Evolutionary conservation across 345 rosid species (phyloP).

Genomic region (Lagerstroemia speciosa): DNA sequence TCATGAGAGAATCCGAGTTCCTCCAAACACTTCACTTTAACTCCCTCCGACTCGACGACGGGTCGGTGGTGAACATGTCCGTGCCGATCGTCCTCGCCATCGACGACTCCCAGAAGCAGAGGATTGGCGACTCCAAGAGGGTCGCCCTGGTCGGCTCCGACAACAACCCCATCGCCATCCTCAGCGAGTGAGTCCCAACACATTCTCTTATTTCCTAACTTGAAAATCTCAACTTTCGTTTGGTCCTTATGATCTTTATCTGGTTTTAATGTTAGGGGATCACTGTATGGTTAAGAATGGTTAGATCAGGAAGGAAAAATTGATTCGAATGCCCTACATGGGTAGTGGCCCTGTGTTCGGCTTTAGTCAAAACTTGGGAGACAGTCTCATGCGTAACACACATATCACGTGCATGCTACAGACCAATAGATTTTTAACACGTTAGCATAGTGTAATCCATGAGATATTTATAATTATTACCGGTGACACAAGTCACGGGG

Average conservation of each 20-base stretch:
- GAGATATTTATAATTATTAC: too few species aligned
- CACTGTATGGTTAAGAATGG: too few species aligned
- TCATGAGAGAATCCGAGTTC: constrained; percentile 99
- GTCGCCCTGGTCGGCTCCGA: constrained; percentile 73
- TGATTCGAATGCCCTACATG: neutral
- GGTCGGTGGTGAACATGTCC: constrained; percentile 93
- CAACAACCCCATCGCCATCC: constrained; percentile 56
- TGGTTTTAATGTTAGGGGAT: too few species aligned
- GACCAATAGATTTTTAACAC: too few species aligned
- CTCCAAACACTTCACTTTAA: constrained; percentile 99
- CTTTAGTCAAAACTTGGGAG: too few species aligned
- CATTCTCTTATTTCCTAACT: too few species aligned
- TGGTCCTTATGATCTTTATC: neutral
- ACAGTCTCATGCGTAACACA: too few species aligned
- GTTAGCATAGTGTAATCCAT: too few species aligned
- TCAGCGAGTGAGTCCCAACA: constrained; percentile 54
- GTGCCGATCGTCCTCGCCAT: constrained; percentile 86
- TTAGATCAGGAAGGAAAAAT: neutral
- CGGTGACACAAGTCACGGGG: too few species aligned
- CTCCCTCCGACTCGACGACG: constrained; percentile 86
- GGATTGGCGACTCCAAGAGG: constrained; percentile 50
- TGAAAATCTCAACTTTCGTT: neutral
- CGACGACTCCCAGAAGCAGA: constrained; percentile 61
- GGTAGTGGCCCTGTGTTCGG: neutral
- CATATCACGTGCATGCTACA: too few species aligned